Evolutionary conservation across 495 filamentous ascomycete genomes (phyloP).

Genomic region (Aspergillus bridgeri): DNA sequence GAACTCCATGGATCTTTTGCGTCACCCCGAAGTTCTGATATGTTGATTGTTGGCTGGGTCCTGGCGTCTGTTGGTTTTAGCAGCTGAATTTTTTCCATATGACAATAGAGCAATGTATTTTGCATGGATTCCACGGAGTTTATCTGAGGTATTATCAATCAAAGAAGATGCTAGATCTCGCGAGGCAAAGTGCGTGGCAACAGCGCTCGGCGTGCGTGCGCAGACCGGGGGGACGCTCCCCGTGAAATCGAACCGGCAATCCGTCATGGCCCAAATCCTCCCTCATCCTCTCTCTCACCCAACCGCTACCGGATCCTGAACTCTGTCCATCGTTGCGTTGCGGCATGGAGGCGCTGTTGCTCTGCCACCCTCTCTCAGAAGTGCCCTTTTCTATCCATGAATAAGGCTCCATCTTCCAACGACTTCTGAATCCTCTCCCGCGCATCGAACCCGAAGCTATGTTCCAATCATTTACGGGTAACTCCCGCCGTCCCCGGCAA

Average conservation of each 20-base stretch:
- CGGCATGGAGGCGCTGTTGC: constrained; percentile 27
- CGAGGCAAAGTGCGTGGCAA: no score
- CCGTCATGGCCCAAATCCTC: constrained; percentile 3
- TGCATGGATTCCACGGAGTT: no score
- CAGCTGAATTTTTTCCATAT: constrained; percentile 4
- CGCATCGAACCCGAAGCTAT: constrained; percentile 44
- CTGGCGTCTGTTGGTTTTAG: constrained; percentile 15
- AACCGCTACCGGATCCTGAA: neutral
- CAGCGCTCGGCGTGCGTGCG: no score
- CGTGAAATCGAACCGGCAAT: neutral
- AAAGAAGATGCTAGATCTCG: no score
- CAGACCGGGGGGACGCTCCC: no score
- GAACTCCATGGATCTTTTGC: neutral
- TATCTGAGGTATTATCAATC: no score
- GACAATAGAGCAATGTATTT: no score
- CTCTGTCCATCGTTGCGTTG: constrained; percentile 13
- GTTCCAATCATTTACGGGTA: constrained; percentile 90
- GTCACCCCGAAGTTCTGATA: neutral
- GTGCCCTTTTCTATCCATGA: neutral
- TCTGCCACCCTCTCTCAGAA: constrained; percentile 5
- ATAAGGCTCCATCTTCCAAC: constrained; percentile 6
- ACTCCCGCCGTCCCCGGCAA: constrained; percentile 76
- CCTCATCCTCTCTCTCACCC: constrained; percentile 1
- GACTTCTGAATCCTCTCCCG: constrained; percentile 10
- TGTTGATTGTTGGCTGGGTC: constrained; percentile 10